phyloP scores from a whole-genome alignment of 192 early-diverging fungal genomes.

The Geosiphon pyriformis region DNA sequence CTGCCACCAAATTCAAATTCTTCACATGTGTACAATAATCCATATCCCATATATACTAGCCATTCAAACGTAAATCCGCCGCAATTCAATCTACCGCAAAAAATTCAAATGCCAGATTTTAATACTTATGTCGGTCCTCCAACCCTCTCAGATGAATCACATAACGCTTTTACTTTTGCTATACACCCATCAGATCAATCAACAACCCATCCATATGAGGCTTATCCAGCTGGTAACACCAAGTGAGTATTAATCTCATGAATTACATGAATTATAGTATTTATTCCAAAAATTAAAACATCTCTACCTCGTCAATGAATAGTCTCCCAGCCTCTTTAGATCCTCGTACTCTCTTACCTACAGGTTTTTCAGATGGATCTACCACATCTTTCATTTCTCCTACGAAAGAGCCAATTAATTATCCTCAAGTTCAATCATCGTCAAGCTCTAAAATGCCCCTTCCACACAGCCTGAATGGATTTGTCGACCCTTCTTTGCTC shows the following conservation, averaged over 20 bases:
- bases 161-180: background rate
- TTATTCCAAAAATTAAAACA: background rate
- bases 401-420: background rate
- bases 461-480: background rate
- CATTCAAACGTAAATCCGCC: background rate
- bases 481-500: slow-evolving; percentile 8
- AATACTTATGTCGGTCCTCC: background rate
- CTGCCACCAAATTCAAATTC: background rate
- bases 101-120: slow-evolving; percentile 6
- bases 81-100: background rate
- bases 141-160: background rate
- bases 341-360: background rate
- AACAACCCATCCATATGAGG: slow-evolving; percentile 1
- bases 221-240: slow-evolving; percentile 9
- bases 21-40: too few species aligned
- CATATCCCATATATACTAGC: background rate
- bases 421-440: background rate
- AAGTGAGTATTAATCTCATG: background rate
- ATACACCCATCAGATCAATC: background rate
- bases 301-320: background rate
- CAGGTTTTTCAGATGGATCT: background rate
- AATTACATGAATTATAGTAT: background rate
- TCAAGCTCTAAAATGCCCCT: background rate
- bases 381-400: background rate
- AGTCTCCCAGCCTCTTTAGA: background rate